Base-by-base conservation (phyloP, 306 rosid species). In the Quercus parvula region DNA sequence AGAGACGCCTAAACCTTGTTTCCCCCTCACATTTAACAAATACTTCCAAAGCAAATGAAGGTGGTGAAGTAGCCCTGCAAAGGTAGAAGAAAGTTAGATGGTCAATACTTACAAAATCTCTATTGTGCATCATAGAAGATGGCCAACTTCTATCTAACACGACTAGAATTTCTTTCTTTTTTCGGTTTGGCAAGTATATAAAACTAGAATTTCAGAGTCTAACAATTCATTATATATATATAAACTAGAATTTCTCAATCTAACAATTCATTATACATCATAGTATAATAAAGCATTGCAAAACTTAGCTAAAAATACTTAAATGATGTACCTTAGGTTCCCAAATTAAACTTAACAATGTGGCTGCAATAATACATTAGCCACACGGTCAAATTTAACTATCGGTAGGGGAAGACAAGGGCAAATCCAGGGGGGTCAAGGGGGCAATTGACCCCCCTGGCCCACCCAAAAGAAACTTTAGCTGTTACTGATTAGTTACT, bases 11-110 rank as follows among this genome's bases (percentile, higher is more conserved):
- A 89, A 95, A 95, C 85, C 98, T 90, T n/a, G 99, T 88, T 89
- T 95, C 99, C 71, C 98, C 99, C 84, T 95, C 98, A 75, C 98
- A 95, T 70, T 95, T 97, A 81, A 95, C 98, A 90, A 95, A 95
- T 54, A 91, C 97, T 87, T 95, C 99, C 63, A 95, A 74, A 41
- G 99, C 99, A 88, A 95, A 95, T 13, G 99, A 95, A 56, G 99
- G 99, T 72, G 99, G 99, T n/a, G 89, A 89, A 74, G 99, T 95
- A 1, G 96, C 99, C 87, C 99, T 95, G 84, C 22, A 84, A 86
- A 68, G 27, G 84, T 56, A 46, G 76, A 54, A 51, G 41, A 79
- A 73, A 62, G 63, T 75, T 75, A 73, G 66, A 49, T 74, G 56
- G 77, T 63, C 20, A 56, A 64, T 64, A 28, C 54, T 30, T 46